A percentile compares a stretch with the other conserved stretches of the same genome.
phyloP scores from a whole-genome alignment of 2,329 filamentous ascomycete genomes.

The Elsinoe australis region DNA sequence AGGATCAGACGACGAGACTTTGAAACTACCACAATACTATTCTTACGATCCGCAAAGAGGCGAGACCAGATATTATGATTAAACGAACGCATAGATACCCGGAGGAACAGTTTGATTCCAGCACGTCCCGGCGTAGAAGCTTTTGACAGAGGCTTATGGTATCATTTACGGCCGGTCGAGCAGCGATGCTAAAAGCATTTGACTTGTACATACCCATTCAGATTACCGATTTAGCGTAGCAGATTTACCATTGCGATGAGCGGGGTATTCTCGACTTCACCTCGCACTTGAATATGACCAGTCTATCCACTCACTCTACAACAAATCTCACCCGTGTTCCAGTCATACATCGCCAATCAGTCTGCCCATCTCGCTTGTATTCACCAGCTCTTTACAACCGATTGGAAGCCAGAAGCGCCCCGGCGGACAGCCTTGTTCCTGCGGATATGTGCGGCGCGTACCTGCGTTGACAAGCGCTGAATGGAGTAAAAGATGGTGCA shows the following conservation, averaged over 20 bases:
- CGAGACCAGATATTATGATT: conserved; percentile 10
- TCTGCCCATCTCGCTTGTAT: conserved; percentile 6
- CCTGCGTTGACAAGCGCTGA: conserved; percentile 7
- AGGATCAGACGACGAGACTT: conserved; percentile 21
- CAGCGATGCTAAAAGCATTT: conserved; percentile 13
- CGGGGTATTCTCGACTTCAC: background rate
- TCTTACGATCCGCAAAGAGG: conserved; percentile 9
- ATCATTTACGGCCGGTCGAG: background rate
- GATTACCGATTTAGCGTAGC: background rate
- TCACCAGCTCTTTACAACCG: background rate
- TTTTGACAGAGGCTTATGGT: background rate
- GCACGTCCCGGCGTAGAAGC: conserved; percentile 10
- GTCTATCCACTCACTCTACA: too few species aligned
- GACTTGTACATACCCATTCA: conserved; percentile 13
- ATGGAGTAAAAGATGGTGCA: conserved; percentile 5
- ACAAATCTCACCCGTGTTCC: too few species aligned
- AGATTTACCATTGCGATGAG: background rate
- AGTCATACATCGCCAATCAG: too few species aligned
- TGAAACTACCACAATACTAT: conserved; percentile 15
- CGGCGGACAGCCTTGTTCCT: background rate
- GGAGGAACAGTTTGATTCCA: conserved; percentile 13
- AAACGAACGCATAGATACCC: conserved; percentile 16
- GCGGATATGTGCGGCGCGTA: conserved; percentile 7
- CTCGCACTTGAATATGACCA: conserved; percentile 4
- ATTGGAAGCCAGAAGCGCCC: background rate